Base-by-base conservation (phyloP, 345 rosid species). In the Hibiscus trionum region DNA sequence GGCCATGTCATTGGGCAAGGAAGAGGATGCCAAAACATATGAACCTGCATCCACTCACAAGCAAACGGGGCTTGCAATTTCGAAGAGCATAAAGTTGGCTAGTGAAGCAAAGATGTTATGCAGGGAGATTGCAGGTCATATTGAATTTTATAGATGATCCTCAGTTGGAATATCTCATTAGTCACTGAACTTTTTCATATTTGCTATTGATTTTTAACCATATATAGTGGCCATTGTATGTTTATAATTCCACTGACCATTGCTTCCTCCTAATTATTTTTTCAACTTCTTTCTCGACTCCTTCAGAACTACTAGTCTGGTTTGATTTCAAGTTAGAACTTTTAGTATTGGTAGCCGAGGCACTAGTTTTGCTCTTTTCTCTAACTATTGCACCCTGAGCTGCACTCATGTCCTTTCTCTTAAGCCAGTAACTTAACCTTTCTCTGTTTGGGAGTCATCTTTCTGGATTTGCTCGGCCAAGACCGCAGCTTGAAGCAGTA, bases 31-130 rank as follows among this genome's bases (percentile, higher is more conserved):
- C 15, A 57, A 24, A 31, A 21, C 14, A 21, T 57, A 21, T 11
- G 31, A 57, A 11, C 61, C 61, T 57, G 29, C 61, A 57, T 57
- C 61, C 31, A 57, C 61, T 2, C 61, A 57, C 61, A 57, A 57
- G 33, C 31, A 57, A 11, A 57, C 61, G 2, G 61, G 61, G 14
- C 61, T 57, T 57, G 61, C 61, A 11, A 57, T 57, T 57, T 57
- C 61, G 1, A 57, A 24, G 31, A 57, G 61, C 61, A 57, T 57
- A 57, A 57, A 24, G 29, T 57, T 57, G 10, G 61, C 61, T 24
- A 57, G 61, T 57, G 61, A 57, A 57, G 29, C 61, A 21, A 57
- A 57, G 61, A 57, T 57, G 61, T 57, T 57, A 10, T 57, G 61
- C 24, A 57, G 61, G 61, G 61, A 57, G 29, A 57, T 57, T 11